Conservation (phyloP, 179 eudicot species). For the Patellifolia procumbens region DNA sequence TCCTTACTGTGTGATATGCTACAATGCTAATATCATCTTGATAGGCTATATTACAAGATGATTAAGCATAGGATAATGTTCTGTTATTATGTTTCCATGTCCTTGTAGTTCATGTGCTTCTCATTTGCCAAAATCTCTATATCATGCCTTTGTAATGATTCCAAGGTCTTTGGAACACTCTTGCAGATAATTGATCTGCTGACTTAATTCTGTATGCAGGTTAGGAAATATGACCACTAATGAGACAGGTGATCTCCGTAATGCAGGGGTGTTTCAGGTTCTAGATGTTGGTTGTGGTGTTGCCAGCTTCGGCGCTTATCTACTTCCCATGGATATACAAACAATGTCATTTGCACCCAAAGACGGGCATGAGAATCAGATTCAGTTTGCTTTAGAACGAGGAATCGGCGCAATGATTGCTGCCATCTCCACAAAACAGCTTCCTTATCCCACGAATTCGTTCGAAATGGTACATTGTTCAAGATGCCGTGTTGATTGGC, state of each 20-base stretch:
- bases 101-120: constrained; percentile 9
- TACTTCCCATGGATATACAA: constrained; percentile 71
- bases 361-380: constrained; percentile 97
- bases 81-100: background rate
- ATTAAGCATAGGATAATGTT: background rate
- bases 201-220: constrained; percentile 48
- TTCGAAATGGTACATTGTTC: constrained; percentile 98
- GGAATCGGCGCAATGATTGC: constrained; percentile 95
- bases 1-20: background rate
- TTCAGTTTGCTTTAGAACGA: constrained; percentile 93
- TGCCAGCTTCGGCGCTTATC: constrained; percentile 94
- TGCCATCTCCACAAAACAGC: constrained; percentile 83
- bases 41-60: background rate
- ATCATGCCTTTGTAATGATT: background rate
- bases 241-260: constrained; percentile 71
- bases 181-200: constrained; percentile 27
- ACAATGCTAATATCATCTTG: background rate
- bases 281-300: constrained; percentile 98
- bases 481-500: constrained; percentile 97
- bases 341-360: constrained; percentile 99
- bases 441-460: constrained; percentile 83
- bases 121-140: background rate
- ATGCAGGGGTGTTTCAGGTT: constrained; percentile 88
- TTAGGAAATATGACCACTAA: constrained; percentile 93
- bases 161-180: background rate